Percentiles rank a stretch among this genome's conserved stretches.
Conservation (phyloP, 2,329 filamentous ascomycete species). For the Chaetomiaceae sp. region DNA sequence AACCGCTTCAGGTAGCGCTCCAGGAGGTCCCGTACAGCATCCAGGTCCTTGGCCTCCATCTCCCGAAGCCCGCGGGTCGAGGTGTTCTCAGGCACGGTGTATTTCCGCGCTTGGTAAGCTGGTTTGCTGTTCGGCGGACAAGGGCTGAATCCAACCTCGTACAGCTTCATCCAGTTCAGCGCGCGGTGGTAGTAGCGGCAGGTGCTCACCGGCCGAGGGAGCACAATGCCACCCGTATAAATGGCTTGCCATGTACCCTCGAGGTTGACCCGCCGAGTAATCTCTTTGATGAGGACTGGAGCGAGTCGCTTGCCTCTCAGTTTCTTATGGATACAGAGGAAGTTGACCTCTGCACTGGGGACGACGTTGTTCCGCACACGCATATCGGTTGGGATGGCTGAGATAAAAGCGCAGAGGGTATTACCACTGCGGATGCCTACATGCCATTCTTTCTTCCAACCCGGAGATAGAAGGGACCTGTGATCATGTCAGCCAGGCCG, state of each 20-base stretch:
- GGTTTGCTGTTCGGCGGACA: slow-evolving; percentile 80
- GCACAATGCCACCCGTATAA: slow-evolving; percentile 86
- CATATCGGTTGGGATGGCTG: slow-evolving; percentile 80
- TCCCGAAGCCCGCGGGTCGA: slow-evolving; percentile 69
- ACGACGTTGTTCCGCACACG: slow-evolving; percentile 73
- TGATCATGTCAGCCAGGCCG: neutral
- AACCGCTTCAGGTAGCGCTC: slow-evolving; percentile 74
- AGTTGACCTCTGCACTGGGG: slow-evolving; percentile 90
- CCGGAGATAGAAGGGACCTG: slow-evolving; percentile 90
- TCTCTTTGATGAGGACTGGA: slow-evolving; percentile 94
- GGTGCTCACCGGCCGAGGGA: slow-evolving; percentile 87
- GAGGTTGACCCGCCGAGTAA: slow-evolving; percentile 86
- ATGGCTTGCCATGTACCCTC: slow-evolving; percentile 89
- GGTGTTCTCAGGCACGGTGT: slow-evolving; percentile 72
- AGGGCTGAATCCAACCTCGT: slow-evolving; percentile 90
- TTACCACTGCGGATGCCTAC: slow-evolving; percentile 82
- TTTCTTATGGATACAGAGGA: slow-evolving; percentile 97
- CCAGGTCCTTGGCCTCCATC: slow-evolving; percentile 76
- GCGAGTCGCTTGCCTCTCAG: slow-evolving; percentile 87
- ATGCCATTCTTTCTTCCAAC: slow-evolving; percentile 93
- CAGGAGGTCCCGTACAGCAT: slow-evolving; percentile 69
- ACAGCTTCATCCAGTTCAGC: slow-evolving; percentile 92
- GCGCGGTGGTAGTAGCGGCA: slow-evolving; percentile 94
- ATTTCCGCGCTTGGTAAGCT: slow-evolving; percentile 78
- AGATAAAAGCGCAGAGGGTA: slow-evolving; percentile 93